Evolutionary conservation across 1,284 basidiomycete species (phyloP), one percentile per base, ranked within the genome.

Genomic region (Wolfiporia cocos): DNA sequence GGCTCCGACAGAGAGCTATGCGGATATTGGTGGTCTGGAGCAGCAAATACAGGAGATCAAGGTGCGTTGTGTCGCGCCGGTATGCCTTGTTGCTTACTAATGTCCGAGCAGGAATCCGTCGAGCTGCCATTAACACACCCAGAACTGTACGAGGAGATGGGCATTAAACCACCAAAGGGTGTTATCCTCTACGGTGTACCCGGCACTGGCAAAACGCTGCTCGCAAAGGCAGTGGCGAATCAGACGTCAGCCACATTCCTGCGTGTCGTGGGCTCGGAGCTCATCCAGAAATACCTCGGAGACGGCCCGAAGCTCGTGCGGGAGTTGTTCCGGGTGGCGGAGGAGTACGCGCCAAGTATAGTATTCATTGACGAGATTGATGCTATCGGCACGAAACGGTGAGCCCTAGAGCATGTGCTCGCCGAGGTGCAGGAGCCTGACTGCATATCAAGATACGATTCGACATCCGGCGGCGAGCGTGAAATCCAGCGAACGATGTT

Each of bases 361-460:
- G 92, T 99, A 29, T 99, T 99, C 65, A 99, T 99, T 62, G 96
- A 99, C 63, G 96, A 99, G 65, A 91, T 99, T 49, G 96, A 99
- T 59, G 96, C 96, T 23, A 82, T 99, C 57, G 96, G 96, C 58
- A 99, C 95, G 3, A 99, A 99, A 69, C 87, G 95, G 75, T 96
- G 59, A 46, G 78, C 61, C 26, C 20, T 18, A 9, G 7, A 3
- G 22, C 49, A 5, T 9, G 40, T 33, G 22, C 46, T 5, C n/a
- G 39, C 12, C 10, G 11, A 33, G 2, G 18, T 20, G 23, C 39
- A 15, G 15, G 3, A 23, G 3, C 14, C 22, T 36, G 14, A 30
- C 31, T 44, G 62, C 11, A 33, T 23, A 34, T 41, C 14, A 41
- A 89, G 86, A 47, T 90, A 99, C 63, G 96, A 99, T 55, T 95